phyloP scores from a whole-genome alignment of 768 basidiomycete species.

The Daedaleopsis nitida region DNA sequence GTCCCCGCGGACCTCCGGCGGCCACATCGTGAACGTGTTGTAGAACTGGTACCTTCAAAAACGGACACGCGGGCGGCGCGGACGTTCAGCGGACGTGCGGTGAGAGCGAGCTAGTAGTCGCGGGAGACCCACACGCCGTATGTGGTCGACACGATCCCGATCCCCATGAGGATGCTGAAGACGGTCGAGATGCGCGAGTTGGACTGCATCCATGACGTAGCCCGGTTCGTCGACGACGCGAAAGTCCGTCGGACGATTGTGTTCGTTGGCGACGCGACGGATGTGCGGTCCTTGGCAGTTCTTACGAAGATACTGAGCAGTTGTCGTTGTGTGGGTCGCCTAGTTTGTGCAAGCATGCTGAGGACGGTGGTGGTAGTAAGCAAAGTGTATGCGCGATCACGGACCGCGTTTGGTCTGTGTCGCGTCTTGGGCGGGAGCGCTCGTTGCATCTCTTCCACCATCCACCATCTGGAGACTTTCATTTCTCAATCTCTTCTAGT shows the following conservation, averaged over 20 bases:
- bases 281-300: not conserved
- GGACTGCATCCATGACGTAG: constrained; percentile 8
- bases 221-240: constrained; percentile 1
- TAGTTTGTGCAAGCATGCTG: not conserved
- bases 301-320: not conserved
- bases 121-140: constrained; percentile 42
- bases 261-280: not conserved
- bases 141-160: constrained; percentile 44
- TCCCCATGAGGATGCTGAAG: constrained; percentile 38
- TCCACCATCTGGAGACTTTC: not conserved
- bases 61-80: not conserved
- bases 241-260: not conserved
- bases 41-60: constrained; percentile 55
- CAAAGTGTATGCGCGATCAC: not conserved
- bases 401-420: not conserved
- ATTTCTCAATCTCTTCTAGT: no score
- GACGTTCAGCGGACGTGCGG: not conserved
- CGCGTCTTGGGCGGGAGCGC: not conserved
- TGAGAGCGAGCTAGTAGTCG: not conserved
- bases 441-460: not conserved
- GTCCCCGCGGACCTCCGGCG: constrained; percentile 60
- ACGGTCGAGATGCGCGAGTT: constrained; percentile 37
- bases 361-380: not conserved
- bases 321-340: not conserved
- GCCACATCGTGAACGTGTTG: constrained; percentile 64